Conservation (phyloP, 441 rosid species). For the Corymbia calophylla region DNA sequence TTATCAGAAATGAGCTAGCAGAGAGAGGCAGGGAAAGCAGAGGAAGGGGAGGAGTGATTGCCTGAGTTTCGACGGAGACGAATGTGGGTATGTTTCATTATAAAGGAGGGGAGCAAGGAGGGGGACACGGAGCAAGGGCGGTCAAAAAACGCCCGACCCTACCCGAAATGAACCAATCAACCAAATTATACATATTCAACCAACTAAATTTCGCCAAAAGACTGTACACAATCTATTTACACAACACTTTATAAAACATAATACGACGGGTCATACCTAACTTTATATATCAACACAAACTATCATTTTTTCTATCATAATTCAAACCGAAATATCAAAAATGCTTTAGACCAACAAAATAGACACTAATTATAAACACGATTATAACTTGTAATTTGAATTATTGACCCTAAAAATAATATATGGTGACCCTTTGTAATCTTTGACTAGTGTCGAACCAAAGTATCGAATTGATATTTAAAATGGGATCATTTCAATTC, state of each 20-base stretch:
- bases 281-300: fast-evolving
- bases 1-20: background rate
- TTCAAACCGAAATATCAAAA: too few relatives aligned
- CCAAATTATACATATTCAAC: background rate
- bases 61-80: background rate
- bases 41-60: background rate
- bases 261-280: fast-evolving
- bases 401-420: background rate
- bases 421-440: too few relatives aligned
- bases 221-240: background rate
- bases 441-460: background rate
- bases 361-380: too few relatives aligned
- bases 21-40: background rate
- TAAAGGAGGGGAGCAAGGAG: too few relatives aligned
- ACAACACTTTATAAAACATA: too few relatives aligned
- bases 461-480: background rate
- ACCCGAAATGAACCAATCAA: background rate
- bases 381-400: background rate
- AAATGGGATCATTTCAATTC: background rate
- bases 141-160: background rate
- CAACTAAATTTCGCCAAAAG: background rate
- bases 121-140: background rate
- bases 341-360: too few relatives aligned
- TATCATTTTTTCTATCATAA: too few relatives aligned
- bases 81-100: background rate